Evolutionary conservation across 2,329 filamentous ascomycete genomes (phyloP).

Genomic region (Monosporascus cannonballus): DNA sequence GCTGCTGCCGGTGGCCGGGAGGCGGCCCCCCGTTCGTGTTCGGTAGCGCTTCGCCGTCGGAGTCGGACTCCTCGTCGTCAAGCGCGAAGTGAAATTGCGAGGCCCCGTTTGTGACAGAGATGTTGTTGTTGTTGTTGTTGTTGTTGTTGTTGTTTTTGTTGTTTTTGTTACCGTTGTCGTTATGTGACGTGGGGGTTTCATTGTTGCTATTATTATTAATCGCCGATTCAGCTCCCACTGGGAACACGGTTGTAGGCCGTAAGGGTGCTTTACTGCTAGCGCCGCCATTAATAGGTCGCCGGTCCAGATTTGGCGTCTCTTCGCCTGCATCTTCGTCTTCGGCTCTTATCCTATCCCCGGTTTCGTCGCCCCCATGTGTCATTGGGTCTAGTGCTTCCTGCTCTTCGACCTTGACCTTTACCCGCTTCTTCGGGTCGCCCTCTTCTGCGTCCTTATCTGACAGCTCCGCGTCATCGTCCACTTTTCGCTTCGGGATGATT

Average conservation of each 20-base stretch:
- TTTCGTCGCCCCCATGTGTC: neutral
- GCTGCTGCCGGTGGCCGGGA: neutral
- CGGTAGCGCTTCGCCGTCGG: conserved; percentile 10
- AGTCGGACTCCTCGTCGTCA: conserved; percentile 9
- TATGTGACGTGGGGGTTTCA: neutral
- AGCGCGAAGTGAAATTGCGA: conserved; percentile 25
- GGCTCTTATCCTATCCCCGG: neutral
- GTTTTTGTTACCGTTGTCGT: neutral
- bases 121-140: neutral
- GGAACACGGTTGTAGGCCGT: neutral
- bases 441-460: conserved; percentile 8
- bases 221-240: neutral
- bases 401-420: conserved; percentile 11
- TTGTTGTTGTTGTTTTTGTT: neutral
- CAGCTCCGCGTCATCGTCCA: conserved; percentile 1
- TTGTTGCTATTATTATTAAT: neutral
- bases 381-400: neutral
- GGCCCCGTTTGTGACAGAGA: neutral
- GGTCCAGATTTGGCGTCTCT: neutral
- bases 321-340: neutral
- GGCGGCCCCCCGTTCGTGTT: neutral
- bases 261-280: neutral
- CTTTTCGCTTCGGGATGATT: conserved; percentile 16
- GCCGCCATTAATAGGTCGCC: neutral
- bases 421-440: conserved; percentile 7